These are phyloP conservation scores for Pyricularia pennisetigena DNA, from an alignment of 2,329 filamentous ascomycete genomes.

Conservation along the genomic window DNA sequence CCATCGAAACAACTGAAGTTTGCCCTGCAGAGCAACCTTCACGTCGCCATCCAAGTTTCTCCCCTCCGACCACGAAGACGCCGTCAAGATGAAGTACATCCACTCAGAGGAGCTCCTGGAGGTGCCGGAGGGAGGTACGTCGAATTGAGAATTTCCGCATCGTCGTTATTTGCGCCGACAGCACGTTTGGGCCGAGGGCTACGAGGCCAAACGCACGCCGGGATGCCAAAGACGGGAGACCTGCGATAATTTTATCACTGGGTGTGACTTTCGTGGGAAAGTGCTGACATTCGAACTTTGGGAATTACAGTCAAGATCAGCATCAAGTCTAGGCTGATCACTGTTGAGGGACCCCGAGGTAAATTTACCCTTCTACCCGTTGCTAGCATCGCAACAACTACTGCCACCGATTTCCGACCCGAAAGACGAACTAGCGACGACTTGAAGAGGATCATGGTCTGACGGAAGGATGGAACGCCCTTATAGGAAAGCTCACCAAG, in stretches of 20 bases:
- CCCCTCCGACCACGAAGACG: constrained; percentile 28
- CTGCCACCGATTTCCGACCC: neutral
- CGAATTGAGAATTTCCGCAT: constrained; percentile 26
- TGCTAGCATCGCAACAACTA: neutral
- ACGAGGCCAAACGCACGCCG: neutral
- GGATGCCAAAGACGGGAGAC: neutral
- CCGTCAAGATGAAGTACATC: constrained; percentile 98
- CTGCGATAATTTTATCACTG: neutral
- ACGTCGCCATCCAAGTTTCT: constrained; percentile 23
- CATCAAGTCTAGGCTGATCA: constrained; percentile 95
- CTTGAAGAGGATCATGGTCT: constrained; percentile 1
- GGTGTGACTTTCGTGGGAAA: neutral
- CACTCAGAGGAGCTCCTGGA: constrained; percentile 93
- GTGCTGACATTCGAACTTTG: constrained; percentile 20
- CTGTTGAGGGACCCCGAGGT: constrained; percentile 94
- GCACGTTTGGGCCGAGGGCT: neutral
- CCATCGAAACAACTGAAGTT: constrained; percentile 1
- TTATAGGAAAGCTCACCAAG: constrained; percentile 84
- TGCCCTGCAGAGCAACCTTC: constrained; percentile 3
- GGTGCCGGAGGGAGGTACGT: constrained; percentile 87
- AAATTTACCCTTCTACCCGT: constrained; percentile 17
- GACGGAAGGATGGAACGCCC: neutral
- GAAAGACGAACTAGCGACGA: neutral
- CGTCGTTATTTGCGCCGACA: constrained; percentile 4
- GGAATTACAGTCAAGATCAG: constrained; percentile 73